Evolutionary conservation across 1,139 yeast genomes (phyloP).

Genomic region (Scheffersomyces quercinus): DNA sequence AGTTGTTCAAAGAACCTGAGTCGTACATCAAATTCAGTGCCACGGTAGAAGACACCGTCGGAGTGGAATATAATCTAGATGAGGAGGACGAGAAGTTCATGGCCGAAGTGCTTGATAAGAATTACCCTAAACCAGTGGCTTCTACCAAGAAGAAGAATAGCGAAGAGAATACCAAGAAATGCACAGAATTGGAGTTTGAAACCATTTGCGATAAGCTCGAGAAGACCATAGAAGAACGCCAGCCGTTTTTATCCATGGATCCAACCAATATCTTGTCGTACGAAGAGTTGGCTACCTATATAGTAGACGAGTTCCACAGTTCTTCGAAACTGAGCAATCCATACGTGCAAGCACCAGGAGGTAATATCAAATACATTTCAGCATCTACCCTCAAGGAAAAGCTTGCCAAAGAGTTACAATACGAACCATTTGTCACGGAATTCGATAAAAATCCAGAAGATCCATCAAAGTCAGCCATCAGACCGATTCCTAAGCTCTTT

Average conservation of each 20-base stretch:
- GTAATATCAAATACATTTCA: slow-evolving; percentile 36
- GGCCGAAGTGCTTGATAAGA: slow-evolving; percentile 34
- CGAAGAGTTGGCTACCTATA: slow-evolving; percentile 62
- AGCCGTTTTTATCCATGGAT: slow-evolving; percentile 86
- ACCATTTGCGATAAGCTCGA: slow-evolving; percentile 74
- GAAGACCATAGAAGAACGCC: slow-evolving; percentile 70
- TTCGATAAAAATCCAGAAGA: slow-evolving; percentile 50
- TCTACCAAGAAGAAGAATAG: slow-evolving; percentile 15
- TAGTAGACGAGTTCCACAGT: slow-evolving; percentile 37
- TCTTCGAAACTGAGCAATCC: slow-evolving; percentile 27
- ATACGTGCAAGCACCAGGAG: slow-evolving; percentile 27
- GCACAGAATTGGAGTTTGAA: slow-evolving; percentile 87
- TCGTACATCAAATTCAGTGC: slow-evolving; percentile 87
- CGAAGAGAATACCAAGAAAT: slow-evolving; percentile 23
- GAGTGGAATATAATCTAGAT: slow-evolving; percentile 87
- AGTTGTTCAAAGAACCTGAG: slow-evolving; percentile 66
- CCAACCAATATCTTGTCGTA: slow-evolving; percentile 73
- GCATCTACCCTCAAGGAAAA: slow-evolving; percentile 41
- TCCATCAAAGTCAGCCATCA: slow-evolving; percentile 21
- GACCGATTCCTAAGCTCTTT: slow-evolving; percentile 56
- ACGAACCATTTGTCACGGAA: slow-evolving; percentile 41
- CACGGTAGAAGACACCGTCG: slow-evolving; percentile 91
- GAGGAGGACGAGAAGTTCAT: slow-evolving; percentile 80
- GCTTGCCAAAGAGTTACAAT: slow-evolving; percentile 40
- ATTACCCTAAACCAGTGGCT: slow-evolving; percentile 22